Percentiles rank a stretch among this genome's conserved stretches.
Conservation (phyloP, 345 rosid genomes). For the Eucalyptus caleyi region DNA sequence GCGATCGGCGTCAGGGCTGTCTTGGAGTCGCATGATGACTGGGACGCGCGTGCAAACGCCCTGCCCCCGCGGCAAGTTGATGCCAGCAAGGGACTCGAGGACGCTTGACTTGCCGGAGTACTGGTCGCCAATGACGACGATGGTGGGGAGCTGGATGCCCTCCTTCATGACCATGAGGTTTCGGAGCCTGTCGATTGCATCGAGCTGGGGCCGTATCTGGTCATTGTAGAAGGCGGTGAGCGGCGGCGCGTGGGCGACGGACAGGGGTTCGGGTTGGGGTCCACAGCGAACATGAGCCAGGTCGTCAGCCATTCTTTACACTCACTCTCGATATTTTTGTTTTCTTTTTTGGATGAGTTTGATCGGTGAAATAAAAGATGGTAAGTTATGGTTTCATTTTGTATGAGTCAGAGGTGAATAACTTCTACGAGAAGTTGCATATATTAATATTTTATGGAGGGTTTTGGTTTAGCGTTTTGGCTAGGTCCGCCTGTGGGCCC, state of each 20-base stretch:
- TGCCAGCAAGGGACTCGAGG: constrained; percentile 34
- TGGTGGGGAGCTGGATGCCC: constrained; percentile 44
- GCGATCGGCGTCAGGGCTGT: neutral
- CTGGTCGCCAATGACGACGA: constrained; percentile 46
- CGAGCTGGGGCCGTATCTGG: constrained; percentile 33
- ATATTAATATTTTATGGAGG: no score
- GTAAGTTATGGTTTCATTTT: no score
- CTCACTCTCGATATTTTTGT: no score
- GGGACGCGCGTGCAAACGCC: neutral
- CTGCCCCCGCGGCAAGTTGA: neutral
- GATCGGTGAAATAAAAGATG: neutral
- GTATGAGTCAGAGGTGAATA: no score
- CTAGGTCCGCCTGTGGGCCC: no score
- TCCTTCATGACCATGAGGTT: constrained; percentile 19
- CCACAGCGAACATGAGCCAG: neutral
- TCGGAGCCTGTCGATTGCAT: constrained; percentile 32
- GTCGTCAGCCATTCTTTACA: neutral
- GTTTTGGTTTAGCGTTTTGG: no score
- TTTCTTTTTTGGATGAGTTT: neutral
- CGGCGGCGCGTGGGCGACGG: neutral
- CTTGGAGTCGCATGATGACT: neutral
- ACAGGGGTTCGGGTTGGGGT: neutral
- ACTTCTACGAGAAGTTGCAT: no score
- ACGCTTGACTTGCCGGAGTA: constrained; percentile 46
- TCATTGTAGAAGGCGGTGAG: constrained; percentile 20